phyloP scores from a whole-genome alignment of 805 yeast genomes.

The Pichia manshurica region DNA sequence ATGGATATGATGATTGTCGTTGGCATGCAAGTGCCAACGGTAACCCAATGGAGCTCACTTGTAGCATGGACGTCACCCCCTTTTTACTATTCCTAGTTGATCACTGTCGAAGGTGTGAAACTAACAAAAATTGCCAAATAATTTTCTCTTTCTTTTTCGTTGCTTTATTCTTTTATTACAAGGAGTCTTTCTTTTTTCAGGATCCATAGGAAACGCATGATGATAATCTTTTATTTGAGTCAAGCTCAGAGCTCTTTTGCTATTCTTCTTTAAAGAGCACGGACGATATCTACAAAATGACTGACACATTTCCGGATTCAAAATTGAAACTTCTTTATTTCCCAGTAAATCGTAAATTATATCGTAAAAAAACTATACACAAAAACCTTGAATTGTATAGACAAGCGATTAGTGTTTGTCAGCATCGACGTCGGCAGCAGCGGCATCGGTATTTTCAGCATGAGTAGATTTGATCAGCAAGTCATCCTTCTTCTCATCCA shows the following conservation, averaged over 20 bases:
- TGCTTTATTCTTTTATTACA: too few relatives aligned
- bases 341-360: background rate
- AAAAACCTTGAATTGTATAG: too few relatives aligned
- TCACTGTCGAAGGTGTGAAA: slow-evolving; percentile 20
- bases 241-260: slow-evolving; percentile 21
- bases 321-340: background rate
- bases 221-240: slow-evolving; percentile 15
- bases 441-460: background rate
- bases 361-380: background rate
- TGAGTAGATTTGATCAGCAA: slow-evolving; percentile 6
- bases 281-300: slow-evolving; percentile 17
- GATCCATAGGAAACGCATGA: slow-evolving; percentile 1
- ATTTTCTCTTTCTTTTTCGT: background rate
- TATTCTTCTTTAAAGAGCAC: slow-evolving; percentile 17
- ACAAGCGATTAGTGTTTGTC: too few relatives aligned
- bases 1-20: slow-evolving; percentile 25
- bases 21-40: slow-evolving; percentile 3
- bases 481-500: slow-evolving; percentile 7
- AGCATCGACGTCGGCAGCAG: too few relatives aligned
- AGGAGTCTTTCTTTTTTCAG: slow-evolving; percentile 2
- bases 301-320: slow-evolving; percentile 2
- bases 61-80: slow-evolving; percentile 15
- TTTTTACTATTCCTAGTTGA: slow-evolving; percentile 13
- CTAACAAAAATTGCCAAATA: slow-evolving; percentile 3
- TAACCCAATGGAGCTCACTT: slow-evolving; percentile 29